Evolutionary conservation across 306 rosid species (phyloP).

Genomic region (Crotalaria pallida): DNA sequence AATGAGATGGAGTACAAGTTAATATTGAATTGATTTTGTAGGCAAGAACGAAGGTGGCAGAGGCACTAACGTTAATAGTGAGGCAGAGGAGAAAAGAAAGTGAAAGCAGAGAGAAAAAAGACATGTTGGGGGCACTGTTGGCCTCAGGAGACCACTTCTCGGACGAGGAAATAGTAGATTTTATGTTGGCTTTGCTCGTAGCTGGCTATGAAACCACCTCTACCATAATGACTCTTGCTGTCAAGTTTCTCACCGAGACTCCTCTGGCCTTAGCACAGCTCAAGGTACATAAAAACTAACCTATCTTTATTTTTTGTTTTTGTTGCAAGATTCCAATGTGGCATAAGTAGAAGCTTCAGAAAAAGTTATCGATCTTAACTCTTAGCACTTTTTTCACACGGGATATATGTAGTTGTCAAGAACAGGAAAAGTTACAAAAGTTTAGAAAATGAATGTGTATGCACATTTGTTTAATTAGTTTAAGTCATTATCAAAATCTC

Average conservation of each 20-base stretch:
- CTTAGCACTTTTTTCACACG: too few species aligned
- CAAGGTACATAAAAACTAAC: conserved; percentile 43
- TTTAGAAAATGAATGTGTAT: too few species aligned
- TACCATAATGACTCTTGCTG: conserved; percentile 90
- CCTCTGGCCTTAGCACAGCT: conserved; percentile 88
- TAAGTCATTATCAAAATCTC: too few species aligned
- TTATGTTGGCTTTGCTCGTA: conserved; percentile 78
- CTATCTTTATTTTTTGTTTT: not conserved
- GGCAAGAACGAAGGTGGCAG: conserved; percentile 94
- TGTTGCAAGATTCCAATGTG: too few species aligned
- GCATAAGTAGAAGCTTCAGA: too few species aligned
- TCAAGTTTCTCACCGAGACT: conserved; percentile 87
- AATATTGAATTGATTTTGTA: conserved; percentile 6
- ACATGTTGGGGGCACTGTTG: conserved; percentile 78
- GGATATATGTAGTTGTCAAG: too few species aligned
- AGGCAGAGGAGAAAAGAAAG: conserved; percentile 57
- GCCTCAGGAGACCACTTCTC: conserved; percentile 69
- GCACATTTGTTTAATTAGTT: too few species aligned
- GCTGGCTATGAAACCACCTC: conserved; percentile 98
- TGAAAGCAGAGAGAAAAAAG: conserved; percentile 37
- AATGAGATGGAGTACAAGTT: not conserved
- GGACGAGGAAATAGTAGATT: conserved; percentile 85
- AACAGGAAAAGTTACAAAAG: too few species aligned
- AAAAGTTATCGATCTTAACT: too few species aligned
- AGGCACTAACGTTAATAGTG: conserved; percentile 67